phyloP scores from a whole-genome alignment of 1,284 basidiomycete species.

The Fomes fomentarius region DNA sequence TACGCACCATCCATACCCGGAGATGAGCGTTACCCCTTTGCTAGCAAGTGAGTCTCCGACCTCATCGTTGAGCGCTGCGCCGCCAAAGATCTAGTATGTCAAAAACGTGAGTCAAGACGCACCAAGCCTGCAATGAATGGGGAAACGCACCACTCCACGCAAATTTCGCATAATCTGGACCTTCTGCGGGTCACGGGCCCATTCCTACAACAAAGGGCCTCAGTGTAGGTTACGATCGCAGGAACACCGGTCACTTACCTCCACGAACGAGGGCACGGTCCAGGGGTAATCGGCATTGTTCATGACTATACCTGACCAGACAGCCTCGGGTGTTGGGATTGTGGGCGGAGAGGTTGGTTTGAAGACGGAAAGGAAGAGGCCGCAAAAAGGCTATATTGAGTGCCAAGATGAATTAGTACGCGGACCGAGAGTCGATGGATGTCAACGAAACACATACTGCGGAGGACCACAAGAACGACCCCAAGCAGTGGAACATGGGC shows the following conservation, averaged over 20 bases:
- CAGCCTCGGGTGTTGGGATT: constrained; percentile 2
- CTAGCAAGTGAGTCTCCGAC: constrained; percentile 2
- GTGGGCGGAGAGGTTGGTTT: not conserved
- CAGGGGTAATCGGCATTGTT: not conserved
- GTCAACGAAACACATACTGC: not conserved
- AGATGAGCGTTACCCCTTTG: constrained; percentile 1
- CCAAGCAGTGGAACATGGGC: constrained; percentile 19
- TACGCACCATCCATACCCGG: constrained; percentile 3
- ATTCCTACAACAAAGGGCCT: not conserved
- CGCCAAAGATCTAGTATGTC: constrained; percentile 4
- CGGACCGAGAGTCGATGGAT: no score
- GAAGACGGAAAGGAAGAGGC: not conserved
- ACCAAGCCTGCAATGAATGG: not conserved
- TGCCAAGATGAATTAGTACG: not conserved
- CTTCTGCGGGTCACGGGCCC: constrained; percentile 6
- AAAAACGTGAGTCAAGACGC: not conserved
- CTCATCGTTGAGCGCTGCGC: constrained; percentile 8
- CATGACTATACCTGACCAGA: not conserved
- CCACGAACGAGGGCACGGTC: constrained; percentile 1
- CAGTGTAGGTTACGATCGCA: not conserved
- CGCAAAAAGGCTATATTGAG: not conserved
- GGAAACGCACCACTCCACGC: not conserved
- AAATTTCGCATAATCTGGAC: not conserved
- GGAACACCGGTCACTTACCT: not conserved
- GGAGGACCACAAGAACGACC: not conserved